Base-by-base conservation (phyloP, 2,329 filamentous ascomycete genomes). In the Ceratocystis cubensis region DNA sequence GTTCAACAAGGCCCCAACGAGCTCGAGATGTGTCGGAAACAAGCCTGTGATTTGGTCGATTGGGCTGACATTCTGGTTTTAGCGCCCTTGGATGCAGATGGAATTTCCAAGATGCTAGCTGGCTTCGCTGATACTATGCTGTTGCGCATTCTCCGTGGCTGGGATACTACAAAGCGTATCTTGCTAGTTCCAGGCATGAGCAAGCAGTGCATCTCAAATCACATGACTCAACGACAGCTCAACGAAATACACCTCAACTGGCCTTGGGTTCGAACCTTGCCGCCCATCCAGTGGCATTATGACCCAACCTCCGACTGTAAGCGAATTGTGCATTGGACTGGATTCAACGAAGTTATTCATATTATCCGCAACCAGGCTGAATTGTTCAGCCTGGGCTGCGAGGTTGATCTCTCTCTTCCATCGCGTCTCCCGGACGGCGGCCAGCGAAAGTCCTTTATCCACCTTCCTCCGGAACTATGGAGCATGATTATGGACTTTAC, bases 11-110 rank as follows among this genome's bases (percentile, higher is more conserved):
- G 30, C 37, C 50, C 44, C 30, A 61, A n/a, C 33, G 64, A 59
- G 25, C 53, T 68, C 41, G 67, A 68, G 41, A 33, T 61, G 20
- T 66, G 50, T 46, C 65, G 65, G 37, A 66, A 68, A 46, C 28
- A 80, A 69, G 84, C 80, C 2, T 84, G 79, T 70, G 87, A 90
- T 70, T 76, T 95, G 68, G 89, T 91, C 70, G 83, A 89, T 69
- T 96, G 92, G 92, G 90, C 92, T 5, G 89, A 96, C 75, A 77
- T 96, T 70, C 80, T 96, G 67, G 85, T 96, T 41, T 83, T 96
- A 66, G 88, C 88, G 5, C 91, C 92, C 2, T 87, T 96, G 62
- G 88, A 94, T 74, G 89, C 91, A 6, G 88, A 94, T 73, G 87
- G 87, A 66, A 81, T 96, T 66, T 89, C 89, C 37, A 90, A 90